phyloP scores from a whole-genome alignment of 441 rosid genomes.

The Corymbia citriodora region DNA sequence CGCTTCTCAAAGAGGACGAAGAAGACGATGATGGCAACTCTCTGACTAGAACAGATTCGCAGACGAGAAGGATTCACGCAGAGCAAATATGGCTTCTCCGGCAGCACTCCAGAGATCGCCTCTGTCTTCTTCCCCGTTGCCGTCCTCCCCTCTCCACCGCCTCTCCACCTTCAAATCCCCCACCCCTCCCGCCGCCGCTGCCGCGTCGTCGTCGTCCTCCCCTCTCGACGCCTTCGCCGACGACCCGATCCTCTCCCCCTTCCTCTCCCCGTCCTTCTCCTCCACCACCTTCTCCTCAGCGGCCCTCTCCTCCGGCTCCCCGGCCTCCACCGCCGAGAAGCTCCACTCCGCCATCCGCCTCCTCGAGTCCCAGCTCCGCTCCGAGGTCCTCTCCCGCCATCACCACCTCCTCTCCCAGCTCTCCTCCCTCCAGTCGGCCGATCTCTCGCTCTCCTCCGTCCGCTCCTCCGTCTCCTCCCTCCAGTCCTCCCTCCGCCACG shows the following conservation, averaged over 20 bases:
- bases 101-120: slow-evolving; percentile 35
- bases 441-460: slow-evolving; percentile 73
- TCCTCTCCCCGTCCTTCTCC: slow-evolving; percentile 87
- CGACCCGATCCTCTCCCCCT: slow-evolving; percentile 70
- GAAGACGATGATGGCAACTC: not conserved
- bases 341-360: slow-evolving; percentile 91
- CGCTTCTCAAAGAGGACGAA: not conserved
- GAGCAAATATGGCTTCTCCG: slow-evolving; percentile 25
- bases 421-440: slow-evolving; percentile 88
- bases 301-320: slow-evolving; percentile 94
- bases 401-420: slow-evolving; percentile 75
- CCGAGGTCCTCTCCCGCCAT: slow-evolving; percentile 87
- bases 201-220: slow-evolving; percentile 1
- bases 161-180: slow-evolving; percentile 61
- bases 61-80: not conserved
- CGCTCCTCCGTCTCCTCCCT: slow-evolving; percentile 82
- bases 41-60: not conserved
- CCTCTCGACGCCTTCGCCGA: slow-evolving; percentile 63
- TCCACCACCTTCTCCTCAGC: slow-evolving; percentile 88
- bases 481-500: slow-evolving; percentile 70
- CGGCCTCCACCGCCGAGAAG: slow-evolving; percentile 94
- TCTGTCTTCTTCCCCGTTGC: slow-evolving; percentile 25
- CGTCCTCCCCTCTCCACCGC: slow-evolving; percentile 65
- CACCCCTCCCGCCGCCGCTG: slow-evolving; percentile 22
- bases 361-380: slow-evolving; percentile 87